These are phyloP conservation scores for Takakia lepidozioides DNA, from an alignment of 225 moss, liverwort and hornwort species.

Conservation along the genomic window DNA sequence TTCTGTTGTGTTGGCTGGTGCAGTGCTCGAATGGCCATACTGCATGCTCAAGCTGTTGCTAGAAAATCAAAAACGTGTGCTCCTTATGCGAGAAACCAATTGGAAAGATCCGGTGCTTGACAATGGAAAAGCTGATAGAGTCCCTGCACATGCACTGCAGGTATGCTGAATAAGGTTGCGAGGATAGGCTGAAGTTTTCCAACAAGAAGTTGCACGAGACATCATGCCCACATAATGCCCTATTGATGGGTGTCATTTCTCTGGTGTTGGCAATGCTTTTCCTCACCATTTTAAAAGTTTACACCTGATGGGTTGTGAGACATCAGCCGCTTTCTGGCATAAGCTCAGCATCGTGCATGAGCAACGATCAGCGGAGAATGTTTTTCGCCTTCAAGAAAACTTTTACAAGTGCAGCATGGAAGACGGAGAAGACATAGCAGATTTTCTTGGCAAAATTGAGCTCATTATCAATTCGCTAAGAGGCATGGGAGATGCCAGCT, in stretches of 20 bases:
- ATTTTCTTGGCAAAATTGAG: constrained; percentile 51
- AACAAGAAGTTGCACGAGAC: constrained; percentile 50
- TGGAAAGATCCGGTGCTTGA: constrained; percentile 60
- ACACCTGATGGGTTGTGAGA: constrained; percentile 31
- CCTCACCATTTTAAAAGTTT: constrained; percentile 41
- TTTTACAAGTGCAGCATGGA: too few species aligned
- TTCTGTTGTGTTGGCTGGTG: constrained; percentile 8
- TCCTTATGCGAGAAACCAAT: constrained; percentile 64
- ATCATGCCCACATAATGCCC: constrained; percentile 46
- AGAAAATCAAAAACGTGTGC: constrained; percentile 46
- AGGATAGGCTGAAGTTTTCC: constrained; percentile 53
- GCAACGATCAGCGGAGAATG: too few species aligned
- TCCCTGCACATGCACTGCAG: constrained; percentile 63
- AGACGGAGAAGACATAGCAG: constrained; percentile 52
- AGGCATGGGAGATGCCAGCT: constrained; percentile 47
- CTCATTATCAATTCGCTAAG: constrained; percentile 50
- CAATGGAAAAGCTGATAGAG: constrained; percentile 69
- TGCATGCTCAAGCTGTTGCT: constrained; percentile 61
- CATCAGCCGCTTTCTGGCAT: constrained; percentile 45
- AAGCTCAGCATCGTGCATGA: constrained; percentile 37
- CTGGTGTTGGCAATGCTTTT: constrained; percentile 25
- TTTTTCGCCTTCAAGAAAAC: too few species aligned
- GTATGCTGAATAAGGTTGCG: constrained; percentile 56
- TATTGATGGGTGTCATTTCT: constrained; percentile 25
- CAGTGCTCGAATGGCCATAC: constrained; percentile 80